phyloP scores from a whole-genome alignment of 495 filamentous ascomycete genomes.

The Podospora fimiseda region DNA sequence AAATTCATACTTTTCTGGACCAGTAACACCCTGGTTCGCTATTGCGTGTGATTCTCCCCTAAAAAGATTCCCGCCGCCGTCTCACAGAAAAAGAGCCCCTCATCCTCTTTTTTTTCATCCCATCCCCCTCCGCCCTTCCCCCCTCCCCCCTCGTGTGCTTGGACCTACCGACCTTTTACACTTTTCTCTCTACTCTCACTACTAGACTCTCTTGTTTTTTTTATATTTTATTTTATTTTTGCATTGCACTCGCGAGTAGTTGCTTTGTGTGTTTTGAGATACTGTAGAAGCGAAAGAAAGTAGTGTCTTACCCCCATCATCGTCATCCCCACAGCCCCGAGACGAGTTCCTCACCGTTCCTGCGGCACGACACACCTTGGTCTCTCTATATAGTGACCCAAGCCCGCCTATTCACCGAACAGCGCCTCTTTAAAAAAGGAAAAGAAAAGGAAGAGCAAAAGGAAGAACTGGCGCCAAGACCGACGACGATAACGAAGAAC shows the following conservation, averaged over 20 bases:
- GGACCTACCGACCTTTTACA: background rate
- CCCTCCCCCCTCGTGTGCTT: background rate
- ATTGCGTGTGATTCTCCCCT: conserved; percentile 10
- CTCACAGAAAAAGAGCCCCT: conserved; percentile 19
- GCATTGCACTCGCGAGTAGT: background rate
- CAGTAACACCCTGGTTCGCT: conserved; percentile 5
- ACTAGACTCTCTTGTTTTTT: conserved; percentile 7
- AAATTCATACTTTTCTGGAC: conserved; percentile 7
- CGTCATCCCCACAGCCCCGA: background rate
- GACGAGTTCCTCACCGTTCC: background rate
- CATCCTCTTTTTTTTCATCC: conserved; percentile 11
- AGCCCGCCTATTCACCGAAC: background rate
- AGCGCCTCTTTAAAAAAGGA: background rate
- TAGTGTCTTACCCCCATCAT: background rate
- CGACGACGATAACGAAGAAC: background rate
- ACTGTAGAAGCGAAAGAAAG: background rate
- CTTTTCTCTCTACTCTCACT: conserved; percentile 1
- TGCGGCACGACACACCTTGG: background rate
- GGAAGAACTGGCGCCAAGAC: background rate
- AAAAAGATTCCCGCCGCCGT: conserved; percentile 20
- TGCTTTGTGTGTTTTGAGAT: background rate
- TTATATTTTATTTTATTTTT: background rate
- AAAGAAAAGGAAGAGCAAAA: background rate
- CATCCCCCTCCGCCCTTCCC: conserved; percentile 7
- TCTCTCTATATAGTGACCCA: background rate